Evolutionary conservation across 805 yeast genomes (phyloP), one percentile per base, ranked within the genome.

Genomic region (Saturnispora galanensis): DNA sequence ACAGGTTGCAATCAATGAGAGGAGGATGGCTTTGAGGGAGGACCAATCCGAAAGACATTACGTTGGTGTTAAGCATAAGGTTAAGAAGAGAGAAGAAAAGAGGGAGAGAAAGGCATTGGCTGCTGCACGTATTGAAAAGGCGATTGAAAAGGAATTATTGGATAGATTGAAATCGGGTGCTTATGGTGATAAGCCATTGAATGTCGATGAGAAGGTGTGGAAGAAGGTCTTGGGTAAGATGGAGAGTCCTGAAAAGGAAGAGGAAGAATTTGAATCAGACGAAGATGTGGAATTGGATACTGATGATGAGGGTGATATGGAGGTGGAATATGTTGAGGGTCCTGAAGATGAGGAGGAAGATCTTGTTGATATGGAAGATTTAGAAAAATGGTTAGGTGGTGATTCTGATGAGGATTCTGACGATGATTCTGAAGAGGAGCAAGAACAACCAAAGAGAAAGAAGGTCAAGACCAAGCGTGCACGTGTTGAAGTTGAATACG

Each of bases 131-230:
- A 86, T 93, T 54, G 98, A 93, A 63, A 87, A 86, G 67, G 88
- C 96, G 11, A 93, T 93, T 55, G 98, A 93, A 66, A 87, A 87
- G 67, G 98, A 93, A 65, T 74, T 93, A 52, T 72, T 93, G 58
- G 96, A 89, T 44, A 80, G 98, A 65, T 76, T 93, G 59, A 93
- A 93, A 78, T 80, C 90, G 58, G 98, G 98, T 49, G 97, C 97
- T 2, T 93, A 93, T 61, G 98, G 98, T 52, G 97, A 93, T 60
- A 86, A 90, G 64, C 98, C 98, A 46, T 71, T 93, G 60, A 93
- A 93, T 58, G 97, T 93, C 32, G 97, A 93, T 57, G 96, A 90
- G 58, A 81, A 81, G 66, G 79, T 93, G 48, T 93, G 98, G 98
- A 82, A 83, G 74, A 85, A 81, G 69, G 94, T 93, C 18, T 76